These are phyloP conservation scores for Camelina neglecta DNA, from an alignment of 345 rosid species.

Conservation along the genomic window DNA sequence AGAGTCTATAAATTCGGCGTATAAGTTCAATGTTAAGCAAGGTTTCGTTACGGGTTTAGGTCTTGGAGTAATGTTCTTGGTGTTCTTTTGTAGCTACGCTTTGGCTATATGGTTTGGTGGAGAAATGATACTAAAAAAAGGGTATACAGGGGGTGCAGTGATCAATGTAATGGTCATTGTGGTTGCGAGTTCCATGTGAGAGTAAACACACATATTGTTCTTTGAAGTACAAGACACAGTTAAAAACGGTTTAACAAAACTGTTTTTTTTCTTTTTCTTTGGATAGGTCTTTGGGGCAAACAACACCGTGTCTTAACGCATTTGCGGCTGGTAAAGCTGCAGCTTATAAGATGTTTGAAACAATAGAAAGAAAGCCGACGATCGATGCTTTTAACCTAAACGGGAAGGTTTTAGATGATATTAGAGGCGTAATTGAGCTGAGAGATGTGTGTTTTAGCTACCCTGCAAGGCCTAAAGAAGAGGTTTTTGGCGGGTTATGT, in stretches of 20 bases:
- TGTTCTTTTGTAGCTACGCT: not conserved
- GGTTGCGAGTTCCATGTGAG: not conserved
- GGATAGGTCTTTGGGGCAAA: not conserved
- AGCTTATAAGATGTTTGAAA: not conserved
- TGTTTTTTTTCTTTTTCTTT: not conserved
- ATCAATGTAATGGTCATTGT: not conserved
- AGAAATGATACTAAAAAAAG: not conserved
- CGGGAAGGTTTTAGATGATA: not conserved
- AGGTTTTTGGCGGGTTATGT: not conserved
- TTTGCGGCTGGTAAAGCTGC: not conserved
- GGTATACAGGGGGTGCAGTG: not conserved
- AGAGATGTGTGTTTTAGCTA: not conserved
- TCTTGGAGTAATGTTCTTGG: not conserved
- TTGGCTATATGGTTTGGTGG: not conserved
- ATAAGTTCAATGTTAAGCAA: not conserved
- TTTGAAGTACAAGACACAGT: not conserved
- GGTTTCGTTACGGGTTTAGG: not conserved
- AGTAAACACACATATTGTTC: too few species aligned
- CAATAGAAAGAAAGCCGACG: not conserved
- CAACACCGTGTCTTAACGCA: not conserved
- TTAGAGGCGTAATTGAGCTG: not conserved
- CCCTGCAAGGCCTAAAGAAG: not conserved
- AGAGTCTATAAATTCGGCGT: not conserved
- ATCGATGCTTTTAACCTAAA: not conserved
- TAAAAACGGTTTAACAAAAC: not conserved